Conservation (phyloP, 768 basidiomycete species). For the Lactarius hengduanensis region DNA sequence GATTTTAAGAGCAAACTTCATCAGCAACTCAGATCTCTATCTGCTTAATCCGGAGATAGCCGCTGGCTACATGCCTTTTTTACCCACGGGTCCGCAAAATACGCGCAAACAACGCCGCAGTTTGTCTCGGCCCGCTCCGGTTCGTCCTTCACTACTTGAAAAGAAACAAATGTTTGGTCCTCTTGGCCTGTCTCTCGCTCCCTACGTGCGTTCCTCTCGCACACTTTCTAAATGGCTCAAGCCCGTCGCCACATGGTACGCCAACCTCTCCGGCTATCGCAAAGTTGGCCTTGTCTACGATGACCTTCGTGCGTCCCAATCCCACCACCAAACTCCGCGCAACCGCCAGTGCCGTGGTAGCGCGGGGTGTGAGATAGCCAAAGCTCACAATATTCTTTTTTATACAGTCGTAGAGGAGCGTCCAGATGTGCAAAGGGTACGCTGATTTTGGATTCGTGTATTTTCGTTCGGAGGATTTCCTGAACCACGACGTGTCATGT, state of each 20-base stretch:
- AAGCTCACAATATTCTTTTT: constrained; percentile 22
- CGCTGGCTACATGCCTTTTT: constrained; percentile 1
- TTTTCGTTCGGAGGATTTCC: background rate
- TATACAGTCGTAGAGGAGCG: constrained; percentile 72
- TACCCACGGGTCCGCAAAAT: constrained; percentile 31
- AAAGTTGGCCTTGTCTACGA: constrained; percentile 90
- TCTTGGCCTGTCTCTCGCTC: constrained; percentile 73
- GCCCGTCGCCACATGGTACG: constrained; percentile 83
- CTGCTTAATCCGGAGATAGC: constrained; percentile 26
- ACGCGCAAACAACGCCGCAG: constrained; percentile 41
- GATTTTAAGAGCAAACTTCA: constrained; percentile 34
- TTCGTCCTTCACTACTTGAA: constrained; percentile 1
- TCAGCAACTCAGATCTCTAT: constrained; percentile 22
- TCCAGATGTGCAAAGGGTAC: constrained; percentile 72
- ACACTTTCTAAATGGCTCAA: constrained; percentile 66
- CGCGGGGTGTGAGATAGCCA: background rate
- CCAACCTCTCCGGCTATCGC: constrained; percentile 77
- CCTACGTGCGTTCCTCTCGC: constrained; percentile 66
- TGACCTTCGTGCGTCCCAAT: constrained; percentile 77
- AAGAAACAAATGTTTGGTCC: constrained; percentile 45
- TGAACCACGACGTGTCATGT: background rate
- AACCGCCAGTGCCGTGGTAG: constrained; percentile 4
- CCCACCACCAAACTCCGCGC: constrained; percentile 15
- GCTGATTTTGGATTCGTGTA: constrained; percentile 28
- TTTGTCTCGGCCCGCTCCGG: constrained; percentile 27